A percentile compares a stretch with the other conserved stretches of the same genome.
phyloP scores from a whole-genome alignment of 257 asterid genomes.

The Solanum sitiens region DNA sequence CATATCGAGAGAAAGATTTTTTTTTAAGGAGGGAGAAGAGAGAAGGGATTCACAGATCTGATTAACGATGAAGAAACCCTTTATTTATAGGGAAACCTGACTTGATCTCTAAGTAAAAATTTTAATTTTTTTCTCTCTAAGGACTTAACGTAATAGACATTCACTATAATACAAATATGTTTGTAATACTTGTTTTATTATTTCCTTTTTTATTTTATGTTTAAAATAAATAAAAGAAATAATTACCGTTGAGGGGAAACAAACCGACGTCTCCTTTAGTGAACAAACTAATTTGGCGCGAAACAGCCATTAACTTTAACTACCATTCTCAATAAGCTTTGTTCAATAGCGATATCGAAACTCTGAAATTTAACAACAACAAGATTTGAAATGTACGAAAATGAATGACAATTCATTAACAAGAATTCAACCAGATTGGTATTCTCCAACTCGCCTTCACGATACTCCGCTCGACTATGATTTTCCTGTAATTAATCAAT shows the following conservation, averaged over 20 bases:
- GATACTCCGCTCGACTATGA: slow-evolving; percentile 46
- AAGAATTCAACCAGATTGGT: slow-evolving; percentile 47
- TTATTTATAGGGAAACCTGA: too few relatives aligned
- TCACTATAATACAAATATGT: too few relatives aligned
- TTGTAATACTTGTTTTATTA: neutral
- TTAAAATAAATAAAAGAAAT: neutral
- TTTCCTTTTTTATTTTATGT: neutral
- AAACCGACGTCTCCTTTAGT: neutral
- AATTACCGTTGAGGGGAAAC: neutral
- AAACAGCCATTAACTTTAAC: neutral
- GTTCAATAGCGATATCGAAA: neutral
- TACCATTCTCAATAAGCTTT: neutral
- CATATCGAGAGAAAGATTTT: too few relatives aligned
- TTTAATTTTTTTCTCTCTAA: too few relatives aligned
- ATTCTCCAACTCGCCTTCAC: slow-evolving; percentile 78
- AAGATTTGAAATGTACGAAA: neutral
- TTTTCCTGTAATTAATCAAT: slow-evolving; percentile 43
- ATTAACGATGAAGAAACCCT: too few relatives aligned
- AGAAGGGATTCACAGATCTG: too few relatives aligned
- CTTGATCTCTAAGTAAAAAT: too few relatives aligned
- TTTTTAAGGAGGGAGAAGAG: too few relatives aligned
- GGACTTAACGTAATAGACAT: too few relatives aligned
- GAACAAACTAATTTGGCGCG: neutral
- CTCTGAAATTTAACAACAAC: neutral
- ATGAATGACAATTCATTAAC: slow-evolving; percentile 27